phyloP scores from a whole-genome alignment of 148 eudicot genomes.

The Simmondsia chinensis region DNA sequence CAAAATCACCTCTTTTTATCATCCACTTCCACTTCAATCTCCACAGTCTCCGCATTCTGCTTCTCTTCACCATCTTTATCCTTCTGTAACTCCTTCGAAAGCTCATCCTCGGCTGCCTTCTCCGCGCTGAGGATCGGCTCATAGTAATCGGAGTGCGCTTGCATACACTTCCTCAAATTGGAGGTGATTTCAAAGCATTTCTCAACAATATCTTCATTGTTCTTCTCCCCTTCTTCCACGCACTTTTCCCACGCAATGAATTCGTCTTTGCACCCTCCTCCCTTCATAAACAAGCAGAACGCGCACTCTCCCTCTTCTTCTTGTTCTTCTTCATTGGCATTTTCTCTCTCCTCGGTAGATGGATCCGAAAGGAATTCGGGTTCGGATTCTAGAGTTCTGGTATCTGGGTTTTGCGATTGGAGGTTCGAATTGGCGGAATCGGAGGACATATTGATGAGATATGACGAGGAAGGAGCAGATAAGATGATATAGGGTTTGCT shows the following conservation, averaged over 20 bases:
- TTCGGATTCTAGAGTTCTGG: no score
- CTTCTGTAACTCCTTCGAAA: slow-evolving; percentile 21
- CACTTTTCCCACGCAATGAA: slow-evolving; percentile 47
- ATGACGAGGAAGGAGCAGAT: slow-evolving; percentile 1
- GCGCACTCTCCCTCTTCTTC: slow-evolving; percentile 55
- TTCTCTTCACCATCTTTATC: slow-evolving; percentile 10
- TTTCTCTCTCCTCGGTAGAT: slow-evolving; percentile 10
- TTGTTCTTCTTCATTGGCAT: slow-evolving; percentile 18
- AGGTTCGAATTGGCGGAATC: slow-evolving; percentile 12
- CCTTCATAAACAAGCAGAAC: slow-evolving; percentile 65
- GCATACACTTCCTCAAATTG: slow-evolving; percentile 49
- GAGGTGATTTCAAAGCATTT: slow-evolving; percentile 40
- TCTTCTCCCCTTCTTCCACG: slow-evolving; percentile 38
- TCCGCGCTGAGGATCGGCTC: slow-evolving; percentile 40
- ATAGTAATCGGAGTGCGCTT: slow-evolving; percentile 44
- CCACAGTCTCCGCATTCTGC: slow-evolving; percentile 2
- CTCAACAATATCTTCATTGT: slow-evolving; percentile 38
- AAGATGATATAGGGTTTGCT: background rate
- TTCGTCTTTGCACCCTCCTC: slow-evolving; percentile 49
- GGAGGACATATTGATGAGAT: slow-evolving; percentile 2
- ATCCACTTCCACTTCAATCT: slow-evolving; percentile 11
- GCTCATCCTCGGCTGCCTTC: slow-evolving; percentile 36
- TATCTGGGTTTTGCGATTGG: no score
- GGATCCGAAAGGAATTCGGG: no score
- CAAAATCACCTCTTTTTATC: background rate